Evolutionary conservation across 768 basidiomycete species (phyloP).

Genomic region (Tricholoma hemisulphureum): DNA sequence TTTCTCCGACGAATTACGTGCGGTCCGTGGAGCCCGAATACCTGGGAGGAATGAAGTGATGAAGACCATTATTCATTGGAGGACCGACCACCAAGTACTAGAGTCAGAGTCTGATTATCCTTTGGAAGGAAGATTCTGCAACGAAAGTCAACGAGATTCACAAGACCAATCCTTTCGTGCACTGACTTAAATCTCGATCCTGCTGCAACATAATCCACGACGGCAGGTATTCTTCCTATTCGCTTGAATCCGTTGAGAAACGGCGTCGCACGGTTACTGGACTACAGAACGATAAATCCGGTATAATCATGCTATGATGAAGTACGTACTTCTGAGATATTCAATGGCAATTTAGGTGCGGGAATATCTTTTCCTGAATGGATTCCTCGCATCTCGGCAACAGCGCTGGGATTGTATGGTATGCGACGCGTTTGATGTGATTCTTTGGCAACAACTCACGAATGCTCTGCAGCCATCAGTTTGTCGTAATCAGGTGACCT

Average conservation of each 20-base stretch:
- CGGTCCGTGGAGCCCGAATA: slow-evolving; percentile 86
- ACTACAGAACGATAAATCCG: slow-evolving; percentile 35
- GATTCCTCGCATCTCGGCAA: slow-evolving; percentile 74
- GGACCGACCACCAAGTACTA: slow-evolving; percentile 78
- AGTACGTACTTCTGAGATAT: slow-evolving; percentile 80
- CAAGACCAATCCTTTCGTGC: background rate
- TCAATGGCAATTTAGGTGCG: slow-evolving; percentile 75
- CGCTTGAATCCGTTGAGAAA: slow-evolving; percentile 93
- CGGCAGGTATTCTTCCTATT: slow-evolving; percentile 73
- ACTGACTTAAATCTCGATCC: slow-evolving; percentile 93
- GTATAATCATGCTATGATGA: background rate
- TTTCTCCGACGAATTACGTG: slow-evolving; percentile 78
- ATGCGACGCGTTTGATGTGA: background rate
- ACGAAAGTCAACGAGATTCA: slow-evolving; percentile 1
- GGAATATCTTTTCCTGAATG: slow-evolving; percentile 91
- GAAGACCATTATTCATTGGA: background rate
- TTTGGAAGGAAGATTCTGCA: slow-evolving; percentile 77
- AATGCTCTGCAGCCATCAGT: slow-evolving; percentile 91
- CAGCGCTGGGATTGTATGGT: slow-evolving; percentile 57
- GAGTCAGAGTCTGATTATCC: slow-evolving; percentile 89
- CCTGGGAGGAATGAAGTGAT: slow-evolving; percentile 41
- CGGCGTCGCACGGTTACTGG: slow-evolving; percentile 70
- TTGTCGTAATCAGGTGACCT: slow-evolving; percentile 96
- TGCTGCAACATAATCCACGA: slow-evolving; percentile 91
- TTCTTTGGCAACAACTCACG: slow-evolving; percentile 45